Base-by-base conservation (phyloP, 768 basidiomycete species). In the Suillus subaureus region DNA sequence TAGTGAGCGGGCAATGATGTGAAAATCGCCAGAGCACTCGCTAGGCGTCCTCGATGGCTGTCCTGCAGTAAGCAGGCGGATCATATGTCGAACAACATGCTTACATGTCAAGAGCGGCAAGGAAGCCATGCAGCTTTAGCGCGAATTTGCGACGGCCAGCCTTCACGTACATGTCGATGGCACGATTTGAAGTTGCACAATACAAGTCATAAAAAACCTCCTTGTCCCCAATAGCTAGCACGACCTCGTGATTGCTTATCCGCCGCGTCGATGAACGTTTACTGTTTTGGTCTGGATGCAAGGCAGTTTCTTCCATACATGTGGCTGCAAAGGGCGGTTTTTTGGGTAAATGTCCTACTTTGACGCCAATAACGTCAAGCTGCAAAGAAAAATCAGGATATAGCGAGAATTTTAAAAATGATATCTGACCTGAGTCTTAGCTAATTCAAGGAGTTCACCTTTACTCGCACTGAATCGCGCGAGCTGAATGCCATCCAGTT, bases 361-460 rank as follows among this genome's bases (percentile, higher is more conserved):
- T 81, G 33, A 96, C 84, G 26, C 97, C 97, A 37, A 99, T 84
- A 45, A 89, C 81, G 74, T 97, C 95, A 55, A 99, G 85, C 95
- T 98, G 54, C 6, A 65, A 23, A 39, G 60, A 67, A 26, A 55
- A 67, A 37, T 65, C 43, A 68, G 33, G 43, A 55, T 57, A n/a
- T 4, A 15, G 15, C 66, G 15, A 23, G 37, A 9, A 31, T 40
- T 23, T 21, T 26, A 2, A 35, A 16, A 54, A 39, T 15, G n/a
- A 49, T 35, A 58, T 75, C 77, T 61, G 70, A 94, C 96, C 83
- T 99, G 96, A 64, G 85, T 86, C 66, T 92, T 85, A 13, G 95
- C 93, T n/a, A 97, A 84, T 67, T 98, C 93, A 3, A 93, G 78
- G 21, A 98, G 82, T 74, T 97, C 96, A n/a, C 91, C 96, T 71